Conservation (phyloP, 2,329 filamentous ascomycete species). For the Phyllosticta citribraziliensis region DNA sequence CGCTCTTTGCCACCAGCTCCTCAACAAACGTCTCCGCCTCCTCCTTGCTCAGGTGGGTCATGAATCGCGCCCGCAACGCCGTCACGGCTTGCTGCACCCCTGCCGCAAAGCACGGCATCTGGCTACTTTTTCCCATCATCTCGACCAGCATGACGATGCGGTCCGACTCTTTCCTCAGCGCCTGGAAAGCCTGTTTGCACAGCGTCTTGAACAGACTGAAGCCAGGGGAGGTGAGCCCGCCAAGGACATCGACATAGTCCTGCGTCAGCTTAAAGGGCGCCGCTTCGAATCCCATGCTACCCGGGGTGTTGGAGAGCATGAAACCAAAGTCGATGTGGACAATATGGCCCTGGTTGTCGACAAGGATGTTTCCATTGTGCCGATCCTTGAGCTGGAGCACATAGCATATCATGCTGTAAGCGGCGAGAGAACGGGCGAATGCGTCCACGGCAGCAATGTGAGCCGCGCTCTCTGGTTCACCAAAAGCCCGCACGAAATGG, state of each 20-base stretch:
- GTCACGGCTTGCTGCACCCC: constrained; percentile 63
- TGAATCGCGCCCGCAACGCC: constrained; percentile 63
- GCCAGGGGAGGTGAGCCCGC: constrained; percentile 58
- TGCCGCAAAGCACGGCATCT: constrained; percentile 74
- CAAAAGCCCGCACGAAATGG: constrained; percentile 73
- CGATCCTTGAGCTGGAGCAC: constrained; percentile 76
- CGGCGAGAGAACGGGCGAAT: constrained; percentile 72
- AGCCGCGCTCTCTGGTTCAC: constrained; percentile 55
- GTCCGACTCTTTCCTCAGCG: constrained; percentile 67
- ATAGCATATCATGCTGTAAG: constrained; percentile 79
- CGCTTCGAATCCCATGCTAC: constrained; percentile 75
- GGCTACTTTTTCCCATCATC: constrained; percentile 74
- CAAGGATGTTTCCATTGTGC: constrained; percentile 78
- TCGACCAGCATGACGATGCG: constrained; percentile 72
- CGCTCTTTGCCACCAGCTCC: constrained; percentile 69
- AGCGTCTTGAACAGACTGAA: constrained; percentile 68
- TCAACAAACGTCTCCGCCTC: constrained; percentile 77
- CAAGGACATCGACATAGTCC: constrained; percentile 76
- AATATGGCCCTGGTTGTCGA: constrained; percentile 78
- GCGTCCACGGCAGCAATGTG: constrained; percentile 65
- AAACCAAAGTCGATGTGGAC: constrained; percentile 87
- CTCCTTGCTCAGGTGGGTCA: constrained; percentile 71
- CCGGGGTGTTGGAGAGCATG: constrained; percentile 79
- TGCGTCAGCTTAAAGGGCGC: constrained; percentile 80
- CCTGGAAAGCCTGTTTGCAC: constrained; percentile 79